Percentiles rank a stretch among this genome's conserved stretches.
Evolutionary conservation across 2,329 filamentous ascomycete species (phyloP).

Genomic region (Celoporthe dispersa): DNA sequence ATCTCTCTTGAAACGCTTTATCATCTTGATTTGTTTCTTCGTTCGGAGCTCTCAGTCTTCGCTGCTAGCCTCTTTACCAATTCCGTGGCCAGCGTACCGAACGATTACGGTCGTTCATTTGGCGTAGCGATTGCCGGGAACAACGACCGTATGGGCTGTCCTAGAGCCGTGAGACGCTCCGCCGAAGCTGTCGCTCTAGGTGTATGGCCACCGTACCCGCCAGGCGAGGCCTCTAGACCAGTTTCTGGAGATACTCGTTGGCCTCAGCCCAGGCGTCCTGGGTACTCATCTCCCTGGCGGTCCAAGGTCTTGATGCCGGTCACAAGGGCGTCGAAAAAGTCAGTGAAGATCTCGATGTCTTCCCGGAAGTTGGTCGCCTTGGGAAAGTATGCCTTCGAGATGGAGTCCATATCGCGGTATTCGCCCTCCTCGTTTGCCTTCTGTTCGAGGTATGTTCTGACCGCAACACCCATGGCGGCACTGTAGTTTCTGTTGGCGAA

Average conservation of each 20-base stretch:
- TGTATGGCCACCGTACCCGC: neutral
- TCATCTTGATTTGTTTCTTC: neutral
- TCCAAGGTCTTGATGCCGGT: slow-evolving; percentile 60
- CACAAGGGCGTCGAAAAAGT: slow-evolving; percentile 62
- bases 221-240: slow-evolving; percentile 33
- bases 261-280: slow-evolving; percentile 60
- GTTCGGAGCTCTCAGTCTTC: neutral
- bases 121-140: neutral
- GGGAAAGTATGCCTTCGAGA: slow-evolving; percentile 47
- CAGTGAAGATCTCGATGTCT: slow-evolving; percentile 61
- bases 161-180: neutral
- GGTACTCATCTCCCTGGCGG: slow-evolving; percentile 52
- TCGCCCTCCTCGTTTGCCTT: slow-evolving; percentile 31
- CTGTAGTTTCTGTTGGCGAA: slow-evolving; percentile 28
- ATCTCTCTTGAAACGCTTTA: neutral
- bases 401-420: slow-evolving; percentile 34
- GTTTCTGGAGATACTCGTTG: slow-evolving; percentile 54
- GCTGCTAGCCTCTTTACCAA: neutral
- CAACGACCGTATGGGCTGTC: neutral
- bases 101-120: neutral
- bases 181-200: neutral
- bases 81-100: neutral
- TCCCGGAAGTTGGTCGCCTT: slow-evolving; percentile 62
- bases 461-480: slow-evolving; percentile 30
- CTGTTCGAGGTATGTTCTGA: slow-evolving; percentile 28